Base-by-base conservation (phyloP, 139 green algal species). In the Tetradesmus obliquus region DNA sequence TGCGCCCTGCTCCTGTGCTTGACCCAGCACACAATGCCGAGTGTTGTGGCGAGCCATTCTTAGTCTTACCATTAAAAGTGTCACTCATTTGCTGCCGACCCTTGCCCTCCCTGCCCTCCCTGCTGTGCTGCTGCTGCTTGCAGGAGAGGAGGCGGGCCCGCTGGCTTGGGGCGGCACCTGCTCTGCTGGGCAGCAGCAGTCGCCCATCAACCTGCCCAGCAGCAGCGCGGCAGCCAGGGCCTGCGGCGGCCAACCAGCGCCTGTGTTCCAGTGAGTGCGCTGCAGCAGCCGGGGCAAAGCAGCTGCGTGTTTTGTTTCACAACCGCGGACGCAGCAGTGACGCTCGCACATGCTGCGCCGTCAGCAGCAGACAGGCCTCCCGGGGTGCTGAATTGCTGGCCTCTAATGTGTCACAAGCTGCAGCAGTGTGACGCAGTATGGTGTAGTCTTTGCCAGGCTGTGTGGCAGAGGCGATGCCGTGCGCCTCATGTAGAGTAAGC, bases 141-240 rank as follows among this genome's bases (percentile, higher is more conserved):
- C 66, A 89, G 85, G 85, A 32, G 62, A 89, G 45, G 85, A 89
- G 53, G 66, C 66, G 2, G 85, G 85, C 17, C 85, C 85, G 10
- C 45, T 82, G 51, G 2, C 45, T 20, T 91, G 79, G 88, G 76
- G 76, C 60, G 76, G 88, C 1, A 51, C 45, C 20, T 87, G 88
- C 88, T 55, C 8, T 12, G 87, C 76, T 7, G 79, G 88, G 4
- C 45, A 5, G 55, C 88, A 91, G 88, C 88, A 91, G 76, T 86
- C 76, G 54, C 88, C 76, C 15, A 91, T 86, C 76, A 87, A 80
- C 76, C 72, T 87, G 4, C 72, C 87, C 57, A 79, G 45, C n/a
- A 51, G 3, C 20, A 74, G 62, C 15, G 88, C 76, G 3, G 81
- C 81, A 58, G 53, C 53, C 20, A 20, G 8, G 19, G 57, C 76